Conservation (phyloP, 2,329 filamentous ascomycete genomes). For the Microdochium nivale region DNA sequence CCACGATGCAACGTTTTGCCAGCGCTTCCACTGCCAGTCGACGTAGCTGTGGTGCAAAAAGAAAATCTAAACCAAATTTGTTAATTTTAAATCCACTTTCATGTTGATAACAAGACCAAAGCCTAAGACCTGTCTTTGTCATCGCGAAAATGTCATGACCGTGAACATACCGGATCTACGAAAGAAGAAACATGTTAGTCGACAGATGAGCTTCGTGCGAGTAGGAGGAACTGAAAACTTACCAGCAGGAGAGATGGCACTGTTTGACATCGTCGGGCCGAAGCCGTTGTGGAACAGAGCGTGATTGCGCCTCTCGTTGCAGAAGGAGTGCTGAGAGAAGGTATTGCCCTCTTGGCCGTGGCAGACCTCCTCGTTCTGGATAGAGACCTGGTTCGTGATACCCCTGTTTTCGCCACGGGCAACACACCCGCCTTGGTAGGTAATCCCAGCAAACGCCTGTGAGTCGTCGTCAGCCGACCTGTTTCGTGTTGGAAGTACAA, state of each 20-base stretch:
- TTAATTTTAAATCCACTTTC: no score
- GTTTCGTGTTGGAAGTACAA: no score
- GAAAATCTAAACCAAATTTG: no score
- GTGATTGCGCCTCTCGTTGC: slow-evolving; percentile 15
- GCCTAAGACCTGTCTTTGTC: no score
- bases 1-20: slow-evolving; percentile 13
- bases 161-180: no score
- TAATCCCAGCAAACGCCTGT: neutral
- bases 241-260: slow-evolving; percentile 10
- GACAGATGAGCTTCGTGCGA: no score
- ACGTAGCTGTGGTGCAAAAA: slow-evolving; percentile 24
- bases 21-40: slow-evolving; percentile 19
- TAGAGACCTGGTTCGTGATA: neutral
- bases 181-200: no score
- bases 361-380: neutral
- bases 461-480: no score
- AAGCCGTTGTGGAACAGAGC: slow-evolving; percentile 23
- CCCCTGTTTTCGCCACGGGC: slow-evolving; percentile 11
- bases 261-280: slow-evolving; percentile 21
- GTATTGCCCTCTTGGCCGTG: neutral
- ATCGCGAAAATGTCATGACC: no score
- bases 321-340: slow-evolving; percentile 3
- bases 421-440: slow-evolving; percentile 9
- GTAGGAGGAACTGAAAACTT: neutral
- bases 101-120: no score